Evolutionary conservation across 192 early-diverging fungal species (phyloP).

Genomic region (Lunasporangiospora selenospora): DNA sequence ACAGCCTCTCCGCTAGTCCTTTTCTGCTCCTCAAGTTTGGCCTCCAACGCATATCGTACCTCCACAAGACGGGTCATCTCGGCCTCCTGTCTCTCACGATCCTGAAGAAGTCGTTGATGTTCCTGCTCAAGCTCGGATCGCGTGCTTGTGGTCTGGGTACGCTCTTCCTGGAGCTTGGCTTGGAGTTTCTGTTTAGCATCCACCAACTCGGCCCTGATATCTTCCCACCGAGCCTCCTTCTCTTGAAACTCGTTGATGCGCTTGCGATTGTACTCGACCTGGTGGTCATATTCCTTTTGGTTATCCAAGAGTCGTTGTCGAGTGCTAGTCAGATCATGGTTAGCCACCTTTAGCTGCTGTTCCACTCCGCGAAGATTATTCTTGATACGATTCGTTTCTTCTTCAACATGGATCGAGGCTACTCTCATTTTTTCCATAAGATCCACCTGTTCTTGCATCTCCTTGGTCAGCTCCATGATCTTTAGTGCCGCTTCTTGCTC

Average conservation of each 20-base stretch:
- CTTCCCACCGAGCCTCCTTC: slow-evolving; percentile 33
- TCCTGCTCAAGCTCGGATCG: slow-evolving; percentile 24
- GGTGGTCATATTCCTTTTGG: slow-evolving; percentile 41
- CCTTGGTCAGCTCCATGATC: slow-evolving; percentile 12
- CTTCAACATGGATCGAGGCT: slow-evolving; percentile 11
- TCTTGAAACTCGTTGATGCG: slow-evolving; percentile 43
- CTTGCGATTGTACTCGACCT: slow-evolving; percentile 41
- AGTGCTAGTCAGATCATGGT: slow-evolving; percentile 21
- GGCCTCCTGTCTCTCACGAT: neutral
- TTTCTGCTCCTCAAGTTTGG: slow-evolving; percentile 7
- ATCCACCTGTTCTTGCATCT: slow-evolving; percentile 29
- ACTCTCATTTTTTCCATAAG: slow-evolving; percentile 37
- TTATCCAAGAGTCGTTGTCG: slow-evolving; percentile 29
- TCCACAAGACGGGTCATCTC: slow-evolving; percentile 11
- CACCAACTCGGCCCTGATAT: slow-evolving; percentile 15
- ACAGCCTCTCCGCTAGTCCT: neutral
- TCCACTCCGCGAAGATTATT: slow-evolving; percentile 12
- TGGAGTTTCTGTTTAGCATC: slow-evolving; percentile 16
- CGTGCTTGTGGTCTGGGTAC: neutral
- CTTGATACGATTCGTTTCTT: slow-evolving; percentile 6
- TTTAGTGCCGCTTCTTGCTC: slow-evolving; percentile 24
- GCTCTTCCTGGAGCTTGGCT: slow-evolving; percentile 16
- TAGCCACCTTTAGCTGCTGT: slow-evolving; percentile 16
- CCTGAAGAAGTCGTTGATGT: slow-evolving; percentile 1
- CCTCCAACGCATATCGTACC: neutral